Evolutionary conservation across 2,329 filamentous ascomycete genomes (phyloP), one percentile per base, ranked within the genome.

Genomic region (Hypoxylon sp.): DNA sequence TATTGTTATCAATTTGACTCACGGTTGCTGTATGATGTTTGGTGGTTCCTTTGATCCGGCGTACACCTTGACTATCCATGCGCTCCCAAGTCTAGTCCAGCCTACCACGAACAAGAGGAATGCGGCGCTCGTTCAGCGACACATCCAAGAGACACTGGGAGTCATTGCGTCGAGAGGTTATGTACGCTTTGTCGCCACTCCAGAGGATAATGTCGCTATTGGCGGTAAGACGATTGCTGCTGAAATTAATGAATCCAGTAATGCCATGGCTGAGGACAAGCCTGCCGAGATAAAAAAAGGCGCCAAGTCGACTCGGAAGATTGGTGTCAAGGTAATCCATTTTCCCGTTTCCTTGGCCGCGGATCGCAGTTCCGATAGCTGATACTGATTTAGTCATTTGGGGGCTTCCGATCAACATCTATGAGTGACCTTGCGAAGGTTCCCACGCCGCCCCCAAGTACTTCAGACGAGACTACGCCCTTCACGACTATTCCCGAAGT

Each of bases 41-140:
- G 92, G 88, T 1, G 92, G 90, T 37, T 90, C 89, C 4, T 91
- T 93, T 70, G 91, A 94, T 55, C 91, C 93, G 3, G 92, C 93
- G 19, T 98, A 97, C 76, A 86, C 90, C 66, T 84, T 97, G 75
- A 91, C 88, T 35, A 87, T 97, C 66, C 90, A 87, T 37, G 90
- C 93, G 0, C 84, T 96, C 9, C 85, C 91, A 0, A 84, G 84
- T 10, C 86, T 93, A 71, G 82, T 96, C 63, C 90, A 91, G 67
- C 88, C 92, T 0, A 87, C 89, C 3, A 93, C 89, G 58, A 97
- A 97, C 81, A 92, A 92, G 78, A 89, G 93, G 69, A 96, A 95
- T 78, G 89, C 93, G 0, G 85, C 86, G n/a, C 81, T 97, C 17
- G 87, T 97, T 3, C 92, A 96, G 76, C 85, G 84, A n/a, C 91